Conservation (phyloP, 257 asterid genomes). For the Rauvolfia tetraphylla region DNA sequence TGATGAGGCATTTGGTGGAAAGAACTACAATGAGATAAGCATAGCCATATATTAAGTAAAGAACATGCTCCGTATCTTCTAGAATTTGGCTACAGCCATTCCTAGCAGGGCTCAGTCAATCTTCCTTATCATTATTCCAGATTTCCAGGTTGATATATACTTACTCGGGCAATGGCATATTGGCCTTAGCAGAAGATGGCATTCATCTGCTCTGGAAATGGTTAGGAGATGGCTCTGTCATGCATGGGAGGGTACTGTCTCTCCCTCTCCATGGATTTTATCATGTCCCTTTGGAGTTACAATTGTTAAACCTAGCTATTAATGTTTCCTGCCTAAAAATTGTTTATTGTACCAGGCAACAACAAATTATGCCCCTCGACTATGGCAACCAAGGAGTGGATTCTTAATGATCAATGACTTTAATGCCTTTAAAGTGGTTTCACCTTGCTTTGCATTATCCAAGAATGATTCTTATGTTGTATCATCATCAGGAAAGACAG, state of each 20-base stretch:
- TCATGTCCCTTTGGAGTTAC: neutral
- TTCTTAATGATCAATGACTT: constrained; percentile 23
- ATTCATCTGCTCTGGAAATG: constrained; percentile 71
- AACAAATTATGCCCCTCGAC: constrained; percentile 45
- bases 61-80: too few species aligned
- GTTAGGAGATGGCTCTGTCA: constrained; percentile 30
- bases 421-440: neutral
- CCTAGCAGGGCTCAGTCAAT: neutral
- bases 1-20: too few species aligned
- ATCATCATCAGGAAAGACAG: constrained; percentile 5
- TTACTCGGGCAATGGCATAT: constrained; percentile 53
- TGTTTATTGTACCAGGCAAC: constrained; percentile 44
- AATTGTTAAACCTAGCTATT: neutral
- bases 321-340: neutral
- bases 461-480: constrained; percentile 13
- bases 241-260: constrained; percentile 37
- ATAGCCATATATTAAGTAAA: neutral
- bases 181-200: constrained; percentile 68
- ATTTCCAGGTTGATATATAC: constrained; percentile 68
- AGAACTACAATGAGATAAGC: neutral
- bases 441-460: constrained; percentile 13
- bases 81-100: neutral
- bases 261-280: neutral
- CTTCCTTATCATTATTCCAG: constrained; percentile 38
- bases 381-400: constrained; percentile 51